Evolutionary conservation across 2,329 filamentous ascomycete species (phyloP), one percentile per base, ranked within the genome.

Genomic region (Arthrinium phaeospermum): DNA sequence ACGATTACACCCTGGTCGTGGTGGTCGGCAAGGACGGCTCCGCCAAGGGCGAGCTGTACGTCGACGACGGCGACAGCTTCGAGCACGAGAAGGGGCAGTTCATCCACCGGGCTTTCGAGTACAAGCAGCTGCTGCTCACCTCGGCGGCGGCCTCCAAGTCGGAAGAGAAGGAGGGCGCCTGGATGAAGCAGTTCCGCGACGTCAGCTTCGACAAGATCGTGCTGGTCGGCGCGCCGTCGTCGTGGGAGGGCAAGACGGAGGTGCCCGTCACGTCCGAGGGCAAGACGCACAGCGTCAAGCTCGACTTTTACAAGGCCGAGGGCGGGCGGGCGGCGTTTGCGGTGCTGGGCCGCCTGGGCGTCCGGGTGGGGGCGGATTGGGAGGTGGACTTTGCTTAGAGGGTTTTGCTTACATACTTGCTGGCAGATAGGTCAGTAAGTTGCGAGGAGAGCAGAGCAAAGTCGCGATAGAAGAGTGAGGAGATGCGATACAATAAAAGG

Each of bases 11-110:
- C 0, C 89, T 99, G 1, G 91, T 99, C 2, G 87, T 98, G 2
- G 89, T 90, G 0, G 86, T 97, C 22, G 86, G 90, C 76, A 89
- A 90, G 76, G 86, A 89, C 45, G 91, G 92, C 70, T 90, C 79
- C 6, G 94, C 96, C 0, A 89, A 92, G 68, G 96, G 96, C 41
- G 92, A 93, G 68, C 85, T 99, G 10, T 99, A 99, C 79, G 86
- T 94, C 44, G 96, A 99, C 79, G 96, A 99, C 76, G 96, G 96
- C 68, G 95, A 98, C 82, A 93, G 93, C 0, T 99, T 95, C 76
- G 94, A 98, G 71, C 95, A 94, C 80, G 87, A 97, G 81, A 86
- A 91, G 75, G 96, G 95, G 14, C 94, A 94, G 74, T 98, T 93
- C 82, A 95, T 98, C 77, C 92, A 98, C 84, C 93, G 95, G 73